Base-by-base conservation (phyloP, 345 rosid genomes). In the Ceriops tagal region DNA sequence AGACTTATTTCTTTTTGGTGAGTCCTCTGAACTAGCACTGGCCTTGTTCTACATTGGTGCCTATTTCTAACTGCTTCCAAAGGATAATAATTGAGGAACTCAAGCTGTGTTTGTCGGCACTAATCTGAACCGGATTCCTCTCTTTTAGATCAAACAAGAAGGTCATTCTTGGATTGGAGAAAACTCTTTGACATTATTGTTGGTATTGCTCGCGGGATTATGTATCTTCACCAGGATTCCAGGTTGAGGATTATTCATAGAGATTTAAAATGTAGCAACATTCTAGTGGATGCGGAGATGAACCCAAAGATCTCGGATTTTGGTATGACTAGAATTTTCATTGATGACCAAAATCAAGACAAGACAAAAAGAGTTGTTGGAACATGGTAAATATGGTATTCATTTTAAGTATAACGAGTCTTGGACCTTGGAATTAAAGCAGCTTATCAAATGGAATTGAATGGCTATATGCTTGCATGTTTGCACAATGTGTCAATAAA, bases 181-280 rank as follows among this genome's bases (percentile, higher is more conserved):
- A 88, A 74, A 65, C 75, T 87, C 6, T 80, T 84, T 11, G 82
- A 79, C 13, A 88, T 92, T 20, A 81, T 87, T 32, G 63, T 78
- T 0, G 89, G 96, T 34, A 67, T 89, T 59, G 92, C 89, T 59
- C 85, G 90, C 7, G 96, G 96, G 60, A 75, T 89, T 53, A 62
- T 87, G 28, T 92, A 92, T 57, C 83, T 92, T 11, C 93, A 92
- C 72, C 86, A 85, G 58, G 96, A 91, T 66, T 89, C 91, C 1
- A 89, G 93, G 62, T 66, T 86, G 15, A 84, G 85, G 75, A 87
- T 91, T 71, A 87, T 91, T 34, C 97, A 89, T 30, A 82, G 88
- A 68, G 95, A 91, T 66, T 68, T 91, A 20, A 89, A 89, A 66
- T 75, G 88, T 0, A 88, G 92, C 71, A 88, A 87, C 73, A 67